phyloP scores from a whole-genome alignment of 2,329 filamentous ascomycete species.

The Aureobasidium sp. region DNA sequence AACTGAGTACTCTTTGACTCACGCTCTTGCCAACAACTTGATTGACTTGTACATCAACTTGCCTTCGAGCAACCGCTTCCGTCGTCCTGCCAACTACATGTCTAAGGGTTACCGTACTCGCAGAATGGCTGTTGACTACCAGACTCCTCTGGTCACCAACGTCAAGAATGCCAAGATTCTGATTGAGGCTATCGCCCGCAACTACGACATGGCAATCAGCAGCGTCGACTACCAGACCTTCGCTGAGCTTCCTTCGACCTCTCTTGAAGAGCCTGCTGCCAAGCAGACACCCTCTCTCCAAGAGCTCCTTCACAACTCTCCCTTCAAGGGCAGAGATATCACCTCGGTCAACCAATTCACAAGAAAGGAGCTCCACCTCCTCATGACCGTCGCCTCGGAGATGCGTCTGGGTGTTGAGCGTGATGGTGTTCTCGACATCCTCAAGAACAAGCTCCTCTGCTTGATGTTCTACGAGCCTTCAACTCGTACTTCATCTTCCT shows the following conservation, averaged over 20 bases:
- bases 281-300: constrained; percentile 52
- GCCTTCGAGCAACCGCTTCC: constrained; percentile 96
- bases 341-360: constrained; percentile 87
- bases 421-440: constrained; percentile 77
- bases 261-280: constrained; percentile 20
- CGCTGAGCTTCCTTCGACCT: constrained; percentile 28
- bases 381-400: constrained; percentile 95
- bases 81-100: constrained; percentile 96
- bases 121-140: constrained; percentile 96
- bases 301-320: constrained; percentile 67
- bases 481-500: constrained; percentile 88
- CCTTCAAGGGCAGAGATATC: constrained; percentile 85
- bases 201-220: constrained; percentile 76
- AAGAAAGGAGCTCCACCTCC: constrained; percentile 76
- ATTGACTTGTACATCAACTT: constrained; percentile 99
- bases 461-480: constrained; percentile 98
- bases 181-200: constrained; percentile 84
- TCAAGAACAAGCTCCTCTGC: constrained; percentile 78
- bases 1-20: constrained; percentile 92
- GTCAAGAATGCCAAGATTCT: constrained; percentile 99
- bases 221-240: constrained; percentile 89
- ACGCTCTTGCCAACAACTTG: constrained; percentile 94
- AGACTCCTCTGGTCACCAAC: constrained; percentile 94
- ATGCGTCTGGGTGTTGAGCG: constrained; percentile 94
- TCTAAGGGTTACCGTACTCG: constrained; percentile 94